phyloP scores from a whole-genome alignment of 2,329 filamentous ascomycete species.

The Cladosporium austrohemisphaericum region DNA sequence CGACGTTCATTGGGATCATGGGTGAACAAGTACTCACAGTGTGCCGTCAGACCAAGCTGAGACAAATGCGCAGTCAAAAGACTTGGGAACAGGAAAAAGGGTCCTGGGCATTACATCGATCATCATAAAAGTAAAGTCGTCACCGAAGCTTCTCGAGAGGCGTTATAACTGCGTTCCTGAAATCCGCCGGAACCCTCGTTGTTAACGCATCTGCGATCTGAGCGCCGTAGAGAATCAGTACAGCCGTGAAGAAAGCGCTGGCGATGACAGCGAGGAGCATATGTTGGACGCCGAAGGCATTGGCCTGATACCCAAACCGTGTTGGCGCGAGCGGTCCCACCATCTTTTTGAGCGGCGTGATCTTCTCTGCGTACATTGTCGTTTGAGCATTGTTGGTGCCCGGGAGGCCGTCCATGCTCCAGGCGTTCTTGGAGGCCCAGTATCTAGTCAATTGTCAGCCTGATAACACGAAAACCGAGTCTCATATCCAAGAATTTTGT shows the following conservation, averaged over 20 bases:
- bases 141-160: neutral
- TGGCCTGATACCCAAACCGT: neutral
- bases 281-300: constrained; percentile 1
- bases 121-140: too few relatives aligned
- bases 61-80: too few relatives aligned
- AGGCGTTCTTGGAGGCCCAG: constrained; percentile 44
- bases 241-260: neutral
- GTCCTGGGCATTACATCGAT: too few relatives aligned
- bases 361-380: constrained; percentile 34
- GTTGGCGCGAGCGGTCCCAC: constrained; percentile 28
- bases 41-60: too few relatives aligned
- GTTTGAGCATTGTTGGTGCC: constrained; percentile 40
- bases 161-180: neutral
- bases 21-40: too few relatives aligned
- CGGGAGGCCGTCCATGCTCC: constrained; percentile 43
- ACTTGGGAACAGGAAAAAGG: too few relatives aligned
- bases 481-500: neutral
- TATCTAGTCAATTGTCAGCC: constrained; percentile 29
- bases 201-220: neutral
- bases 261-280: constrained; percentile 1
- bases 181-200: neutral
- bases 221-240: constrained; percentile 9
- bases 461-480: neutral
- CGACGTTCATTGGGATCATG: too few relatives aligned
- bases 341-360: constrained; percentile 44